Evolutionary conservation across 2,329 filamentous ascomycete species (phyloP), one percentile per base, ranked within the genome.

Genomic region (Amauroascus niger): DNA sequence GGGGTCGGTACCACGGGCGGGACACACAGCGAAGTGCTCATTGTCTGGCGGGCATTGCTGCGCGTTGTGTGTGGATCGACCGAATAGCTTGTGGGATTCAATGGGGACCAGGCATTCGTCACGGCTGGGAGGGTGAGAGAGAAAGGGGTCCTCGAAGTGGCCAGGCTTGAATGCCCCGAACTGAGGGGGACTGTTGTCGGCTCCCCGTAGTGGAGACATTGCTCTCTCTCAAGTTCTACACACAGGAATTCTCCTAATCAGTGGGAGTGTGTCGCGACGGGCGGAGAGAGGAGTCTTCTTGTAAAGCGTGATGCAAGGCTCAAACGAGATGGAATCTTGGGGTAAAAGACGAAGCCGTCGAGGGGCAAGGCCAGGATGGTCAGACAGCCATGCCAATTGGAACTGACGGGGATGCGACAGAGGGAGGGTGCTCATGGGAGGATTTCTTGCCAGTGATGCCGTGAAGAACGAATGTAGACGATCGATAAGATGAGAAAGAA

Each of bases 81-180:
- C 71, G 62, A 11, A 62, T 64, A 26, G 35, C 6, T 47, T 30
- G n/a, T 48, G 44, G n/a, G 50, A 11, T 14, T 46, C 41, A 28
- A 64, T 63, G 40, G 62, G 61, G 45, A 71, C 67, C 28, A 64
- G 63, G 13, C 62, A 60, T 58, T 72, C 69, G 33, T 74, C 70
- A 2, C 62, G 67, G 54, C 68, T 67, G 8, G 66, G 65, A 6
- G 67, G 63, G 8, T 67, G 63, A 13, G 68, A 67, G 6, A 73
- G 51, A 33, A 56, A 56, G 3, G 46, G 50, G 24, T 56, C 54
- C 18, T 53, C 46, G 24, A 53, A 56, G 28, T 49, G 24, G 32
- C 50, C 20, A 40, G 46, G n/a, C 24, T 49, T 53, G 16, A 56
- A 53, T n/a, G 16, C 53, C 6, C 26, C 9, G 14, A 49, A 20